These are phyloP conservation scores for Suillus fuscotomentosus DNA, from an alignment of 768 basidiomycete species.

Conservation along the genomic window DNA sequence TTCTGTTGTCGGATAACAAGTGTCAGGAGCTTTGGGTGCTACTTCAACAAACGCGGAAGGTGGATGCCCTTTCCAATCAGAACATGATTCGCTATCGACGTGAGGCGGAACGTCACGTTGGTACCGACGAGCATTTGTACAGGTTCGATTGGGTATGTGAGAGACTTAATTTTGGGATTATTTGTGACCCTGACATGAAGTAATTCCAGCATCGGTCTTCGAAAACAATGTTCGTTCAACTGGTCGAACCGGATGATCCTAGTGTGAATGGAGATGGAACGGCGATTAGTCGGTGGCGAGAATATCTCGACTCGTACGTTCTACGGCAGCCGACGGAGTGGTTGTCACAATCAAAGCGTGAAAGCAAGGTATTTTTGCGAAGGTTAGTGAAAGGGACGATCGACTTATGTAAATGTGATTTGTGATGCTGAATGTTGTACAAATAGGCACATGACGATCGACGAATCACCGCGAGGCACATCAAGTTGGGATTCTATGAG, in stretches of 20 bases:
- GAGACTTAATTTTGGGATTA: conserved; percentile 11
- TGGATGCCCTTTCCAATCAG: conserved; percentile 52
- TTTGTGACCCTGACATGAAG: conserved; percentile 5
- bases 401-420: conserved; percentile 10
- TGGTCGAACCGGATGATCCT: conserved; percentile 62
- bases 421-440: conserved; percentile 33
- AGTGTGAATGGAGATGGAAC: conserved; percentile 57
- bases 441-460: conserved; percentile 50
- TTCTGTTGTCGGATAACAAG: conserved; percentile 78
- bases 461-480: conserved; percentile 18
- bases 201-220: conserved; percentile 48
- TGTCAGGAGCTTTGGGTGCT: conserved; percentile 84
- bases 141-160: conserved; percentile 75
- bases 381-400: conserved; percentile 42
- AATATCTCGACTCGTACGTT: conserved; percentile 73
- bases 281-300: conserved; percentile 60
- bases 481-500: conserved; percentile 22
- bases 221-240: conserved; percentile 57
- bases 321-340: conserved; percentile 73
- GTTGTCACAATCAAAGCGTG: conserved; percentile 42
- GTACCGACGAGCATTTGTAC: conserved; percentile 75
- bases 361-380: conserved; percentile 51
- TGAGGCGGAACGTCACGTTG: conserved; percentile 74
- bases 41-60: conserved; percentile 60
- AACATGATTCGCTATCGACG: conserved; percentile 77